Percentiles rank a stretch among this genome's conserved stretches.
Evolutionary conservation across 352 stramenopile genomes (phyloP).

Genomic region (Pythium myriotylum): DNA sequence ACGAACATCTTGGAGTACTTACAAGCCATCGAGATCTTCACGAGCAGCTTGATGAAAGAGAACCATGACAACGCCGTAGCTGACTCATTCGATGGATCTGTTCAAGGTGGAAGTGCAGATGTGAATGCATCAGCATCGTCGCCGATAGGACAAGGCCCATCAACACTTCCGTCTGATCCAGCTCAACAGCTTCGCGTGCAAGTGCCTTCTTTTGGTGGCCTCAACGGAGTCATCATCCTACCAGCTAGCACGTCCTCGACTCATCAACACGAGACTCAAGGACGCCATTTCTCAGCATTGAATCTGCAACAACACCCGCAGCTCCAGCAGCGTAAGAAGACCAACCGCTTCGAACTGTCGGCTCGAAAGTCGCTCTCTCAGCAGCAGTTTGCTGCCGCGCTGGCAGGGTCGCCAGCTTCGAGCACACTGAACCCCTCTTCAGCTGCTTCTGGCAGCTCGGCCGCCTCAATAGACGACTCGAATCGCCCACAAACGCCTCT

Average conservation of each 20-base stretch:
- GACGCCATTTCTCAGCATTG: neutral
- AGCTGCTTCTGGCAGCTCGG: conserved; percentile 1
- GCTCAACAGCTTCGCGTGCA: conserved; percentile 59
- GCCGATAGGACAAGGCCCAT: conserved; percentile 51
- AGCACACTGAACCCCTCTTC: neutral
- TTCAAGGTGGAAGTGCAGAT: neutral
- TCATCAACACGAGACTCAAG: neutral
- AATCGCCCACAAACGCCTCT: too few relatives aligned
- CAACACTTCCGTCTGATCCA: conserved; percentile 54
- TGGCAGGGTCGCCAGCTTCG: conserved; percentile 19
- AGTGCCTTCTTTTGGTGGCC: conserved; percentile 54
- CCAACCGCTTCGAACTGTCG: conserved; percentile 38
- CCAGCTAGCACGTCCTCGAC: conserved; percentile 31
- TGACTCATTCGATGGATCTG: neutral
- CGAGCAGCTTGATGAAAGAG: conserved; percentile 58
- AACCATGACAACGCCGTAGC: conserved; percentile 29
- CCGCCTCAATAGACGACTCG: neutral
- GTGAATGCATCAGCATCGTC: conserved; percentile 13
- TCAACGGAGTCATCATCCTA: conserved; percentile 61
- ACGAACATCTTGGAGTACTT: conserved; percentile 76
- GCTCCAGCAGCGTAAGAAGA: conserved; percentile 38
- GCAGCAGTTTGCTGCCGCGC: conserved; percentile 41
- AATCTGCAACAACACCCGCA: conserved; percentile 23
- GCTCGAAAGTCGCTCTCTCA: conserved; percentile 45
- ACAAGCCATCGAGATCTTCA: conserved; percentile 76